Evolutionary conservation across 257 asterid species (phyloP).

Genomic region (Solanum neorickii): DNA sequence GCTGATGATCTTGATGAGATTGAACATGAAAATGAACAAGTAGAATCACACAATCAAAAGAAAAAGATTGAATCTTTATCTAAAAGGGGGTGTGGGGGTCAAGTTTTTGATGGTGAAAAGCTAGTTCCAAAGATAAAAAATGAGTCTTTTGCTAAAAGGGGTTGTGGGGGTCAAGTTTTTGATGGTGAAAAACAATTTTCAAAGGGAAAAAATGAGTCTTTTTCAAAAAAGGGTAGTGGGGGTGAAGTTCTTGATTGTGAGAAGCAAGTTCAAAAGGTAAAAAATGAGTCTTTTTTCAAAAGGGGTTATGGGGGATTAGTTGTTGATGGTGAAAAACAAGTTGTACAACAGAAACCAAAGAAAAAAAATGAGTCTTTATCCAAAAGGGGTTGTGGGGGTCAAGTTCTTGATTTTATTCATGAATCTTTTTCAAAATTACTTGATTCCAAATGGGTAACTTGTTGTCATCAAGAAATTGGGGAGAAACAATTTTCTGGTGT

Average conservation of each 20-base stretch:
- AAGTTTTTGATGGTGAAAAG: background rate
- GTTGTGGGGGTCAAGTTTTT: slow-evolving; percentile 11
- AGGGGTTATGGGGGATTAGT: slow-evolving; percentile 17
- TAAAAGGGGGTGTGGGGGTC: slow-evolving; percentile 13
- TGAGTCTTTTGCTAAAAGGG: background rate
- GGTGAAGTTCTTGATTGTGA: background rate
- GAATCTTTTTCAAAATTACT: slow-evolving; percentile 21
- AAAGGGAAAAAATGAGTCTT: background rate
- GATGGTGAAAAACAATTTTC: background rate
- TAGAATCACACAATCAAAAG: background rate
- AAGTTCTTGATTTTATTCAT: slow-evolving; percentile 18
- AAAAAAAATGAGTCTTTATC: background rate
- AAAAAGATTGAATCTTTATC: background rate
- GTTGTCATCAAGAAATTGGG: slow-evolving; percentile 17
- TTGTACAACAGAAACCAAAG: background rate
- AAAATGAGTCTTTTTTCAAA: background rate
- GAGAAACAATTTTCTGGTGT: slow-evolving; percentile 15
- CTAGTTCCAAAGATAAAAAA: background rate
- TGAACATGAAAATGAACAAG: background rate
- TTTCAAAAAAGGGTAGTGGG: slow-evolving; percentile 9
- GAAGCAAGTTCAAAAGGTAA: background rate
- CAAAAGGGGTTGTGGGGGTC: slow-evolving; percentile 17
- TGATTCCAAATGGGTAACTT: slow-evolving; percentile 26
- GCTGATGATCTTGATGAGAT: slow-evolving; percentile 34
- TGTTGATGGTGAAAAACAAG: background rate